Evolutionary conservation across 1,284 basidiomycete species (phyloP).

Genomic region (Pyrrhoderma lamaoense): DNA sequence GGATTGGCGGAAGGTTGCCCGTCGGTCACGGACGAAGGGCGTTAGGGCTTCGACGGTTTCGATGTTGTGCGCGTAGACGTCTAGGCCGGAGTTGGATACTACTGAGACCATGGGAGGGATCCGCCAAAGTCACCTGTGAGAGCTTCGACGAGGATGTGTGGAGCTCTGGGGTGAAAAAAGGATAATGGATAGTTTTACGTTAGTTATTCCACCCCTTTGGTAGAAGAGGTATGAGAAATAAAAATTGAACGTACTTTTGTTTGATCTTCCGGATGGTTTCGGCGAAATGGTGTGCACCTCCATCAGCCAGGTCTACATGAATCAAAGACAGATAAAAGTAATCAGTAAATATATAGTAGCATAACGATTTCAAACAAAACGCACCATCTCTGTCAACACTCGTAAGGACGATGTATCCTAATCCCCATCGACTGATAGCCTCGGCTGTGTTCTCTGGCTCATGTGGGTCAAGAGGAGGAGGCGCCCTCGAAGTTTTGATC

Average conservation of each 20-base stretch:
- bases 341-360: neutral
- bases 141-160: conserved; percentile 93
- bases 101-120: conserved; percentile 66
- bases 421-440: conserved; percentile 95
- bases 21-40: conserved; percentile 90
- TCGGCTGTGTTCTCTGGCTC: conserved; percentile 99
- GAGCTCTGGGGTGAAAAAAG: too few species aligned
- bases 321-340: conserved; percentile 1
- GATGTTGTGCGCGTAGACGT: conserved; percentile 98
- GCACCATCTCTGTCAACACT: conserved; percentile 94
- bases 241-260: conserved; percentile 58
- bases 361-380: conserved; percentile 25
- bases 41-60: conserved; percentile 94
- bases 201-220: too few species aligned
- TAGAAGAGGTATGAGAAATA: neutral
- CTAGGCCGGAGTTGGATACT: conserved; percentile 88
- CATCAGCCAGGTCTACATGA: conserved; percentile 76
- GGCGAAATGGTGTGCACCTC: conserved; percentile 91
- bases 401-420: conserved; percentile 97
- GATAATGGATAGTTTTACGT: too few species aligned
- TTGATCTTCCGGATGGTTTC: conserved; percentile 94
- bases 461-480: conserved; percentile 89
- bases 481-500: conserved; percentile 87
- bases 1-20: conserved; percentile 90
- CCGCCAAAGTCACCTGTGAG: conserved; percentile 94